Base-by-base conservation (phyloP, 1,139 yeast species). In the Torulaspora globosa region DNA sequence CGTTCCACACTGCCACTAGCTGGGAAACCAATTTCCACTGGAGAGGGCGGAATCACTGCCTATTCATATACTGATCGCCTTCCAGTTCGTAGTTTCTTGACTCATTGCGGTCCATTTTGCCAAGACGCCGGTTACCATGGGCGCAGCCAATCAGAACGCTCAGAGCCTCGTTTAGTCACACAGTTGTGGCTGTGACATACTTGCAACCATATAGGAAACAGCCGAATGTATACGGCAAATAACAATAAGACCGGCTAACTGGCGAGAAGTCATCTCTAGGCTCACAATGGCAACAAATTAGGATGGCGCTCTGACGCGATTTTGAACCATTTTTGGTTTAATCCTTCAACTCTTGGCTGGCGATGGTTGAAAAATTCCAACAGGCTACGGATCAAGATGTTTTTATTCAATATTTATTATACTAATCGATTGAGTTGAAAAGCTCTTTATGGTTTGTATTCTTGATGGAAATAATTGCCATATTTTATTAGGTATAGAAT, bases 401-500 rank as follows among this genome's bases (percentile, higher is more conserved):
- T n/a, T n/a, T n/a, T 18, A 32, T 28, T 9, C 14, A 14, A 14
- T 10, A 29, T 29, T 29, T 29, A 14, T 31, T 31, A 31, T 31
- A 31, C 14, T 18, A 23, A 31, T 16, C 21, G 10, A 31, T 11
- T 16, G 18, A 10, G 18, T 12, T 2, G 16, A 15, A 15, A 16
- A n/a, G 2, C 5, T 31, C 31, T n/a, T n/a, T 36, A 31, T 19
- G 34, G 35, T 8, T 27, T 36, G 24, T 21, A 38, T 19, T 40
- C 30, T 14, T 37, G 36, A 27, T 42, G 47, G 40, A 40, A 34
- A 18, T 31, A 27, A 14, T 44, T 41, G 16, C 46, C 44, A 26
- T 36, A 41, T 26, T 36, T 50, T 26, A 60, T 54, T 27, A 62
- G 39, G 39, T 55, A 56, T 14, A 48, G 39, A n/a, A 57, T 55